These are phyloP conservation scores for Pseudocercospora vitis DNA, from an alignment of 2,329 filamentous ascomycete genomes.

Conservation along the genomic window DNA sequence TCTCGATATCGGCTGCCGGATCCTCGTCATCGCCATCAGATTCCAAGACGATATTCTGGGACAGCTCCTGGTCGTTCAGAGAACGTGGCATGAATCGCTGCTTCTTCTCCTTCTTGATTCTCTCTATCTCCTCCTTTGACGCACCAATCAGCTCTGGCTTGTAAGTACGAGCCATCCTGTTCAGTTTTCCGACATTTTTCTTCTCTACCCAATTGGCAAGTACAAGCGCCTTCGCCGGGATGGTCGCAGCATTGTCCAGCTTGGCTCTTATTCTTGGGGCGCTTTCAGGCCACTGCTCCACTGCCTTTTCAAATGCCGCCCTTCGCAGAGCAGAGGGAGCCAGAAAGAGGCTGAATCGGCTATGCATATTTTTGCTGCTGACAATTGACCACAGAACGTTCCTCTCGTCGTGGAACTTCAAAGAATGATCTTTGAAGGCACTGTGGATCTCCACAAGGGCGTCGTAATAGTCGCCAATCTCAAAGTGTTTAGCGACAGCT, in stretches of 20 bases:
- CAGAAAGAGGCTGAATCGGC: slow-evolving; percentile 26
- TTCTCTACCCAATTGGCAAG: slow-evolving; percentile 25
- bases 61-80: slow-evolving; percentile 1
- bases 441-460: slow-evolving; percentile 40
- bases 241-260: slow-evolving; percentile 21
- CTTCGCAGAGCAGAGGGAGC: slow-evolving; percentile 28
- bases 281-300: slow-evolving; percentile 27
- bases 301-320: slow-evolving; percentile 31
- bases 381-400: slow-evolving; percentile 41
- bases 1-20: neutral
- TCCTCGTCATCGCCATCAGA: slow-evolving; percentile 13
- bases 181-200: slow-evolving; percentile 11
- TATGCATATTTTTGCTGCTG: slow-evolving; percentile 29
- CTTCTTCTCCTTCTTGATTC: slow-evolving; percentile 20
- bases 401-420: slow-evolving; percentile 32
- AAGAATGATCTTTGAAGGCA: slow-evolving; percentile 27
- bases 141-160: slow-evolving; percentile 22
- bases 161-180: slow-evolving; percentile 21
- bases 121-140: slow-evolving; percentile 20
- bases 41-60: slow-evolving; percentile 13
- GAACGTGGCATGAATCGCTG: slow-evolving; percentile 1
- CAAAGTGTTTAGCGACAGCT: slow-evolving; percentile 35
- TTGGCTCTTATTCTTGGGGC: slow-evolving; percentile 21
- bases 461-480: slow-evolving; percentile 45
- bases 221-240: slow-evolving; percentile 23